phyloP scores from a whole-genome alignment of 106 monocot species.

The Posidonia australis region DNA sequence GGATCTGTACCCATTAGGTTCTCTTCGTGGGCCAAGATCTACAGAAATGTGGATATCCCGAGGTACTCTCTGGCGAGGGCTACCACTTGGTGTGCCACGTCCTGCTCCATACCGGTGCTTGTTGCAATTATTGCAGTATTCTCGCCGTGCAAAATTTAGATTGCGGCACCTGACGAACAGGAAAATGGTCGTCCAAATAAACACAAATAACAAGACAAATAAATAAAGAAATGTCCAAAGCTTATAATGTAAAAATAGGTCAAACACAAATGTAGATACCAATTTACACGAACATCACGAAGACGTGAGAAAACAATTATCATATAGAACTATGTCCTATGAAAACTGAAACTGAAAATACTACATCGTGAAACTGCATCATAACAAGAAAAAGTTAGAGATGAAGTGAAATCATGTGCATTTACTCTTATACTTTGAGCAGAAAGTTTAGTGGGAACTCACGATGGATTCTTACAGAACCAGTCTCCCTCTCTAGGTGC shows the following conservation, averaged over 20 bases:
- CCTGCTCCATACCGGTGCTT: constrained; percentile 29
- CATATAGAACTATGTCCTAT: neutral
- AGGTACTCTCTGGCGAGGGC: constrained; percentile 28
- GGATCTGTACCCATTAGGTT: constrained; percentile 30
- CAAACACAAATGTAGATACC: too few species aligned
- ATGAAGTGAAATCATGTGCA: neutral
- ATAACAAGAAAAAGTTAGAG: neutral
- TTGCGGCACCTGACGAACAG: constrained; percentile 94
- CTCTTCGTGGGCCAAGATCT: constrained; percentile 26
- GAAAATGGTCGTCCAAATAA: too few species aligned
- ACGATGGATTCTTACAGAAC: constrained; percentile 82
- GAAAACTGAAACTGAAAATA: neutral
- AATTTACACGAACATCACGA: too few species aligned
- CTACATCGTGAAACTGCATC: neutral
- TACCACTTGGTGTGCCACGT: constrained; percentile 8
- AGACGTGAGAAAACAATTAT: too few species aligned
- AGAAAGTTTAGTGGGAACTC: constrained; percentile 15
- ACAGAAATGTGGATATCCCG: constrained; percentile 14
- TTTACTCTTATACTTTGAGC: neutral
- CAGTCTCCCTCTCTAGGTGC: constrained; percentile 94
- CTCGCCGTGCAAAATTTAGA: constrained; percentile 77
- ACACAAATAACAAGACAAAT: too few species aligned
- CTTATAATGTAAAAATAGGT: neutral
- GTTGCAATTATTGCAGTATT: constrained; percentile 69
- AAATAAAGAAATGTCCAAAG: too few species aligned